These are phyloP conservation scores for Didymella arachidicola DNA, from an alignment of 2,329 filamentous ascomycete species.

Conservation along the genomic window DNA sequence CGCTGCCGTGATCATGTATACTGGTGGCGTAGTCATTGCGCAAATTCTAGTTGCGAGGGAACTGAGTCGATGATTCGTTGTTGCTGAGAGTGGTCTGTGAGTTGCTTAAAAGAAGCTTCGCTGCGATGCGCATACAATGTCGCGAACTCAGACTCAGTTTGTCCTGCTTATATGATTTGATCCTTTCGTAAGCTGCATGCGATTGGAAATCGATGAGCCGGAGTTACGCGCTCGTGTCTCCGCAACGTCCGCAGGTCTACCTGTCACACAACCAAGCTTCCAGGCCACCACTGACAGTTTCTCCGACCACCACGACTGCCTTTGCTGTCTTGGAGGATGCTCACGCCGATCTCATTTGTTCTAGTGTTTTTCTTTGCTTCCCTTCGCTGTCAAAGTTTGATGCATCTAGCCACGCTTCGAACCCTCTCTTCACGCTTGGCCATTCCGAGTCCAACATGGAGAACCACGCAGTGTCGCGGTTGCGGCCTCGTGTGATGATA, in stretches of 20 bases:
- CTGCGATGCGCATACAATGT: too few relatives aligned
- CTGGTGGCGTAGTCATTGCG: neutral
- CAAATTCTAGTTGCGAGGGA: neutral
- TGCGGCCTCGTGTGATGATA: slow-evolving; percentile 65
- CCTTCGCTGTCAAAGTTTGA: slow-evolving; percentile 65
- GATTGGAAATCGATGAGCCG: neutral
- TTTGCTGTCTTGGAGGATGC: neutral
- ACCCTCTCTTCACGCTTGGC: slow-evolving; percentile 55
- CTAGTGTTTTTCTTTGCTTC: slow-evolving; percentile 59
- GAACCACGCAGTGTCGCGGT: slow-evolving; percentile 68
- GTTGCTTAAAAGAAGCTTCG: too few relatives aligned
- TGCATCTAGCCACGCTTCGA: slow-evolving; percentile 64
- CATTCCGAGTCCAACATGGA: slow-evolving; percentile 68
- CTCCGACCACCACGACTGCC: neutral
- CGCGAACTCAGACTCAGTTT: too few relatives aligned
- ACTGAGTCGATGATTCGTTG: neutral
- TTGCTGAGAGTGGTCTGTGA: neutral
- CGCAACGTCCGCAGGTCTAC: neutral
- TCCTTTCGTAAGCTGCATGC: neutral
- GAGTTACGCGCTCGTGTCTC: neutral
- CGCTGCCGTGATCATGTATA: neutral
- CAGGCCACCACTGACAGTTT: neutral
- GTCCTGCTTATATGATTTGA: neutral
- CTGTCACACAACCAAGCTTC: neutral
- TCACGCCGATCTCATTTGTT: slow-evolving; percentile 7